Evolutionary conservation across 78 protist species (phyloP).

Genomic region (Parvularia atlantis): DNA sequence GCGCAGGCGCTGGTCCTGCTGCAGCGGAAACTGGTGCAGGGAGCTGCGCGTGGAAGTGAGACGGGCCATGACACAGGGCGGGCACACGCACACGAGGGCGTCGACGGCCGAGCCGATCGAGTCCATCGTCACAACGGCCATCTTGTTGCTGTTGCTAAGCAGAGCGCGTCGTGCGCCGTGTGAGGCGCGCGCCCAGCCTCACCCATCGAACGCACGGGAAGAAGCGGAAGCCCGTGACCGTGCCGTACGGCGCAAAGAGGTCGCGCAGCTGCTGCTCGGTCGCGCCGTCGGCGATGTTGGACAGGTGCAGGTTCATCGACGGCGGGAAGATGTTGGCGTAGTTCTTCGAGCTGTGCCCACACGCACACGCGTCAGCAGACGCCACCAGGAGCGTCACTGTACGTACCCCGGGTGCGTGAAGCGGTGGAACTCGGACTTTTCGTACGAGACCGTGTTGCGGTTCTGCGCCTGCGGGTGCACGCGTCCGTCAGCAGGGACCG

Average conservation of each 20-base stretch:
- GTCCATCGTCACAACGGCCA: too few relatives aligned
- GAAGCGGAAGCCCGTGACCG: too few relatives aligned
- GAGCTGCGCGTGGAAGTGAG: too few relatives aligned
- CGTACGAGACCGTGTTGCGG: constrained; percentile 32
- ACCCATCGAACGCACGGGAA: too few relatives aligned
- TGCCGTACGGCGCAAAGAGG: constrained; percentile 19
- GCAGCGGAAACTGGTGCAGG: too few relatives aligned
- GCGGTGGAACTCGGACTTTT: constrained; percentile 36
- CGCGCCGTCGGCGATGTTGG: constrained; percentile 32
- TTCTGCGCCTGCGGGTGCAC: constrained; percentile 4
- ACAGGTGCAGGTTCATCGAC: constrained; percentile 32
- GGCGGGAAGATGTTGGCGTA: constrained; percentile 52
- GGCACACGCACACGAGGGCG: too few relatives aligned
- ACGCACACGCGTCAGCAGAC: neutral
- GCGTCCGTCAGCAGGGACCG: neutral
- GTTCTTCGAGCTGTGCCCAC: constrained; percentile 51
- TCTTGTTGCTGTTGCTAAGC: too few relatives aligned
- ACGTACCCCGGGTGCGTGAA: constrained; percentile 29
- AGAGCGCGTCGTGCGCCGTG: too few relatives aligned
- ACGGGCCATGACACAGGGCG: too few relatives aligned
- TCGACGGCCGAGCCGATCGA: too few relatives aligned
- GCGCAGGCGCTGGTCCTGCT: too few relatives aligned
- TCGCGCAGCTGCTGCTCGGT: constrained; percentile 16
- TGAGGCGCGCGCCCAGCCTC: too few relatives aligned
- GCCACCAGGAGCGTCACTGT: neutral